Conservation (phyloP, 129 eudicot genomes). For the Rutidosis leptorrhynchoides region DNA sequence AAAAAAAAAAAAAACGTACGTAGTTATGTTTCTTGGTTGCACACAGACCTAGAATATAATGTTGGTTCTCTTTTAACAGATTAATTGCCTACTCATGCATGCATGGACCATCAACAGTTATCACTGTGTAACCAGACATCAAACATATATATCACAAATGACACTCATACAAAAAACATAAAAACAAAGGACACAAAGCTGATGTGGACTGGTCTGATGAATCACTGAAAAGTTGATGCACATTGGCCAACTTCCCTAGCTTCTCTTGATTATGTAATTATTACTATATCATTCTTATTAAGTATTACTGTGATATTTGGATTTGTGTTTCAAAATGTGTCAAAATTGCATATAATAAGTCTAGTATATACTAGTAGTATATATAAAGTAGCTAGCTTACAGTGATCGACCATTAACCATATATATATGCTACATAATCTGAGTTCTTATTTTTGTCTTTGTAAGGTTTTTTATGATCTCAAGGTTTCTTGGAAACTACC, state of each 20-base stretch:
- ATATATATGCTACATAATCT: constrained; percentile 1
- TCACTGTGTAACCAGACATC: constrained; percentile 9
- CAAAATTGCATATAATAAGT: background rate
- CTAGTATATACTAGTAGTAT: background rate
- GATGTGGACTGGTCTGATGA: constrained; percentile 12
- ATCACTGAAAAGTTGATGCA: constrained; percentile 23
- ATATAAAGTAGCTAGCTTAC: background rate
- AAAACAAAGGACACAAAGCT: constrained; percentile 21
- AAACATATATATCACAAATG: constrained; percentile 8
- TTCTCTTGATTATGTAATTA: constrained; percentile 16
- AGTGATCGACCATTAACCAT: background rate
- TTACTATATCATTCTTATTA: background rate
- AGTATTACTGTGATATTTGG: background rate
- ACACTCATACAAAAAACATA: background rate
- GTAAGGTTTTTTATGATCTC: constrained; percentile 26
- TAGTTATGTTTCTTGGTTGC: background rate
- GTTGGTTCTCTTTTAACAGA: constrained; percentile 8
- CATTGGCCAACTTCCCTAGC: background rate
- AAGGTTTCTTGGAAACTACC: constrained; percentile 33
- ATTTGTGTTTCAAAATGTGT: background rate
- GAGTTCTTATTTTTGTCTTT: constrained; percentile 27
- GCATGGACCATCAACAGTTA: constrained; percentile 11
- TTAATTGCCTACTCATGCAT: constrained; percentile 25
- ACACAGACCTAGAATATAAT: background rate
- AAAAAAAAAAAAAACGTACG: too few relatives aligned